Evolutionary conservation across 208 protist species (phyloP).

Genomic region (Trypanosoma congolense): DNA sequence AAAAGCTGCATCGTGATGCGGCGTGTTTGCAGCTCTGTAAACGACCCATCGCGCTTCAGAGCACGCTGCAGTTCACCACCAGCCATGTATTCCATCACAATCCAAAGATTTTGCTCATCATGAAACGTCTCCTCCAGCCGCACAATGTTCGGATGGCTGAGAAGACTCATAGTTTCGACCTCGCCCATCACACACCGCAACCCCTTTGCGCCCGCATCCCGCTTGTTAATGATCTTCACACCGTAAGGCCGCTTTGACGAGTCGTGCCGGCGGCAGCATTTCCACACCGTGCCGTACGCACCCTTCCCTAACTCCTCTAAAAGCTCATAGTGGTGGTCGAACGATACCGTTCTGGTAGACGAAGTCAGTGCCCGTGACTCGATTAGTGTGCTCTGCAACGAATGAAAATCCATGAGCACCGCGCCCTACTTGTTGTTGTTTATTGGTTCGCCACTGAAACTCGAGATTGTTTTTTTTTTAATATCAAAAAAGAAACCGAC

Average conservation of each 20-base stretch:
- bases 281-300: slow-evolving; percentile 81
- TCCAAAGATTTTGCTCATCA: slow-evolving; percentile 69
- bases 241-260: slow-evolving; percentile 38
- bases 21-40: slow-evolving; percentile 45
- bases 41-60: slow-evolving; percentile 25
- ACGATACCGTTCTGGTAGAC: slow-evolving; percentile 12
- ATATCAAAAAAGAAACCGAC: too few relatives aligned
- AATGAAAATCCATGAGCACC: slow-evolving; percentile 80
- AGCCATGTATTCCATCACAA: slow-evolving; percentile 90
- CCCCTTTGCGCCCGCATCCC: slow-evolving; percentile 50
- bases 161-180: slow-evolving; percentile 87
- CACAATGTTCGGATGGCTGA: slow-evolving; percentile 90
- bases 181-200: slow-evolving; percentile 78
- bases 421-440: too few relatives aligned
- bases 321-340: slow-evolving; percentile 55
- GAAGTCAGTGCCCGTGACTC: slow-evolving; percentile 15
- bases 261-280: slow-evolving; percentile 38
- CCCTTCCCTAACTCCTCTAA: slow-evolving; percentile 73
- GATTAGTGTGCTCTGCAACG: slow-evolving; percentile 58
- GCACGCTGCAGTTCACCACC: slow-evolving; percentile 67
- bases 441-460: too few relatives aligned
- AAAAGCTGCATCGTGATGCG: slow-evolving; percentile 78
- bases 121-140: slow-evolving; percentile 84
- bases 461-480: too few relatives aligned
- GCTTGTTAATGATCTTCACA: slow-evolving; percentile 85